These are phyloP conservation scores for Globisporangium yorkense DNA, from an alignment of 352 stramenopile genomes.

Conservation along the genomic window DNA sequence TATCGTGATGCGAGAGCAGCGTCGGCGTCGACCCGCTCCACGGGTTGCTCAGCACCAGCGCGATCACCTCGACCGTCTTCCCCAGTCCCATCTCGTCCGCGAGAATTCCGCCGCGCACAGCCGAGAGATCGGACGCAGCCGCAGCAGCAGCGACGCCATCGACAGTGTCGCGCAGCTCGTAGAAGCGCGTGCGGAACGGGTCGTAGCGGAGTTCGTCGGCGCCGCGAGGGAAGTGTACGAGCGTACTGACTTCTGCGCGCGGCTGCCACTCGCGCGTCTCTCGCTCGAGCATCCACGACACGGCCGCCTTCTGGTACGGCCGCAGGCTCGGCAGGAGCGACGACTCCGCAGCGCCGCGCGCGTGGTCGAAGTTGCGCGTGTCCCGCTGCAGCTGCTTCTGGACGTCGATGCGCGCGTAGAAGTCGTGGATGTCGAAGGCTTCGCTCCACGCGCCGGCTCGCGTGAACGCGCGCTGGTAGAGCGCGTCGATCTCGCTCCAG, in stretches of 20 bases:
- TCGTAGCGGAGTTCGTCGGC: constrained; percentile 22
- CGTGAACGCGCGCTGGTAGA: constrained; percentile 20
- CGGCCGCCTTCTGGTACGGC: constrained; percentile 95
- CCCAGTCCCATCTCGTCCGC: constrained; percentile 91
- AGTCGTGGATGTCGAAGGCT: constrained; percentile 47
- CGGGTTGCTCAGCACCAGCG: constrained; percentile 44
- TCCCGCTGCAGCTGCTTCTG: constrained; percentile 26
- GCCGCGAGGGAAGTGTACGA: constrained; percentile 8
- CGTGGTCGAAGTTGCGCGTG: constrained; percentile 17
- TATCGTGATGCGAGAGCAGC: constrained; percentile 29
- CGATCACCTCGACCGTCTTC: constrained; percentile 82
- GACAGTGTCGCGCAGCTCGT: background rate
- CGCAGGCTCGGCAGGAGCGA: constrained; percentile 85
- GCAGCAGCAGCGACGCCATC: too few species aligned
- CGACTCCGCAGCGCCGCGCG: constrained; percentile 8
- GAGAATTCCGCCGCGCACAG: constrained; percentile 80
- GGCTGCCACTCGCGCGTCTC: constrained; percentile 42
- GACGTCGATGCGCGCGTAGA: constrained; percentile 49
- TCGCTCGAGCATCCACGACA: constrained; percentile 92
- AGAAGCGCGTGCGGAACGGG: constrained; percentile 29
- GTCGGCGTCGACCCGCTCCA: constrained; percentile 22
- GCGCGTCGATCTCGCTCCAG: constrained; percentile 40
- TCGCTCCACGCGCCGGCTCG: constrained; percentile 1
- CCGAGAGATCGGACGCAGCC: background rate
- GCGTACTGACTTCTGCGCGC: constrained; percentile 7